Evolutionary conservation across 768 basidiomycete genomes (phyloP).

Genomic region (Phylloporus arenicola): DNA sequence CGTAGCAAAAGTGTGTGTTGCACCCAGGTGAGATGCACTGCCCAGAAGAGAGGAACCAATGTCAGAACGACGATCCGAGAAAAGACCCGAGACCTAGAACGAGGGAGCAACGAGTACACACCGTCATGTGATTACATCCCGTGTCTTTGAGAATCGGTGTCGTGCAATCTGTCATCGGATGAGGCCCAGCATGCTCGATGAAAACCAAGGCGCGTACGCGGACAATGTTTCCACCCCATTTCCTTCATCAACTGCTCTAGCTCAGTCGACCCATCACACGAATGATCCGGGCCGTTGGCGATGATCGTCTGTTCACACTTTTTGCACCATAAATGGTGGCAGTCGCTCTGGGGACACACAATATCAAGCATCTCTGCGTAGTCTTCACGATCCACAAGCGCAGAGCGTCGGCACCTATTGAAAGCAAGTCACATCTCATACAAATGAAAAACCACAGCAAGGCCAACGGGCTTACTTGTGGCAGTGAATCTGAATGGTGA

Average conservation of each 20-base stretch:
- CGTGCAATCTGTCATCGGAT: slow-evolving; percentile 31
- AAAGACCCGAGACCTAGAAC: too few relatives aligned
- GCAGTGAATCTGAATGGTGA: slow-evolving; percentile 45
- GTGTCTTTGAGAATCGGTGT: slow-evolving; percentile 47
- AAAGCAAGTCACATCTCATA: not conserved
- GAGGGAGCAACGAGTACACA: slow-evolving; percentile 13
- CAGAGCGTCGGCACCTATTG: slow-evolving; percentile 43
- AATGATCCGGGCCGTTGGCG: slow-evolving; percentile 39
- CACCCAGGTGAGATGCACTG: slow-evolving; percentile 56
- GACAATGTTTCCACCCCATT: slow-evolving; percentile 63
- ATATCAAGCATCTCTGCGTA: slow-evolving; percentile 37
- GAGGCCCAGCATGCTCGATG: not conserved
- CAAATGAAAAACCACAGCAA: not conserved
- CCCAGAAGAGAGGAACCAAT: not conserved
- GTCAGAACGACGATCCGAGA: not conserved
- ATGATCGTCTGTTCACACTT: slow-evolving; percentile 42
- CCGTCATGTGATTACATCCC: slow-evolving; percentile 59
- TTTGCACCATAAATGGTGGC: slow-evolving; percentile 57
- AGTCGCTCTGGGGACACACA: slow-evolving; percentile 45
- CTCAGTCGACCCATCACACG: slow-evolving; percentile 56
- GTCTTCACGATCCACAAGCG: slow-evolving; percentile 48
- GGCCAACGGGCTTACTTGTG: slow-evolving; percentile 34
- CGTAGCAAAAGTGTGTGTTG: slow-evolving; percentile 55
- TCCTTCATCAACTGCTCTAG: slow-evolving; percentile 46
- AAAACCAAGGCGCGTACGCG: slow-evolving; percentile 34